Percentiles rank a stretch among this genome's conserved stretches.
Conservation (phyloP, 495 filamentous ascomycete genomes). For the Endocarpon pusillum region DNA sequence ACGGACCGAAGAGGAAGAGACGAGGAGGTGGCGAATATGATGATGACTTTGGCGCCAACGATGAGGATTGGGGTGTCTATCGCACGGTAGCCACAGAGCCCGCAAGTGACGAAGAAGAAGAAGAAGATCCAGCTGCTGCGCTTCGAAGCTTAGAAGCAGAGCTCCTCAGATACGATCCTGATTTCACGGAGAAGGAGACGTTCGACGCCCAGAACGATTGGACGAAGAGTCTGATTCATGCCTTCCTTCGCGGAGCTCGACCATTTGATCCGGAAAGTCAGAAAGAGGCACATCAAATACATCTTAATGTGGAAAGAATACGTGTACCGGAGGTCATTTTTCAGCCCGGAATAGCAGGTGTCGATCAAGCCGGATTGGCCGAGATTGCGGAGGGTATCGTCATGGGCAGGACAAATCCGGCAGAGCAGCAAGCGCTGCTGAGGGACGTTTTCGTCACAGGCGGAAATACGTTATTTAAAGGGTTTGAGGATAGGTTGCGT, state of each 20-base stretch:
- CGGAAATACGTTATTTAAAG: slow-evolving; percentile 72
- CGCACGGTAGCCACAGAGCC: slow-evolving; percentile 72
- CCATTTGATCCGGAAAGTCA: slow-evolving; percentile 69
- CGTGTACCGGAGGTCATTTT: slow-evolving; percentile 92
- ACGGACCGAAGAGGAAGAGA: slow-evolving; percentile 71
- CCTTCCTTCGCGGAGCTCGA: slow-evolving; percentile 72
- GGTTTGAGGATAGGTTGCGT: slow-evolving; percentile 69
- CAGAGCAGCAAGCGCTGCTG: slow-evolving; percentile 45
- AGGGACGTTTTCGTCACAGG: slow-evolving; percentile 87
- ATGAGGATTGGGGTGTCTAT: slow-evolving; percentile 96
- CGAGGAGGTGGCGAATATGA: slow-evolving; percentile 53
- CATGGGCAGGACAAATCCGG: slow-evolving; percentile 49
- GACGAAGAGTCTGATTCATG: slow-evolving; percentile 78
- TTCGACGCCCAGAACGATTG: slow-evolving; percentile 85
- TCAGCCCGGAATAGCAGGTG: slow-evolving; percentile 83
- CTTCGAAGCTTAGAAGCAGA: slow-evolving; percentile 66
- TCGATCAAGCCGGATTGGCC: slow-evolving; percentile 85
- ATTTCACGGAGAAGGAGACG: slow-evolving; percentile 79
- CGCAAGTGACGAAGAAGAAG: slow-evolving; percentile 58
- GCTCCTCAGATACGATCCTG: slow-evolving; percentile 67
- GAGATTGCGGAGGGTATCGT: slow-evolving; percentile 81
- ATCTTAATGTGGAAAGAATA: slow-evolving; percentile 93
- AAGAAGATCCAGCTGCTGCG: slow-evolving; percentile 61
- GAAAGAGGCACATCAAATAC: slow-evolving; percentile 69
- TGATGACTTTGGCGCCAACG: slow-evolving; percentile 91